Conservation (phyloP, 768 basidiomycete species). For the Leccinum barrowsii region DNA sequence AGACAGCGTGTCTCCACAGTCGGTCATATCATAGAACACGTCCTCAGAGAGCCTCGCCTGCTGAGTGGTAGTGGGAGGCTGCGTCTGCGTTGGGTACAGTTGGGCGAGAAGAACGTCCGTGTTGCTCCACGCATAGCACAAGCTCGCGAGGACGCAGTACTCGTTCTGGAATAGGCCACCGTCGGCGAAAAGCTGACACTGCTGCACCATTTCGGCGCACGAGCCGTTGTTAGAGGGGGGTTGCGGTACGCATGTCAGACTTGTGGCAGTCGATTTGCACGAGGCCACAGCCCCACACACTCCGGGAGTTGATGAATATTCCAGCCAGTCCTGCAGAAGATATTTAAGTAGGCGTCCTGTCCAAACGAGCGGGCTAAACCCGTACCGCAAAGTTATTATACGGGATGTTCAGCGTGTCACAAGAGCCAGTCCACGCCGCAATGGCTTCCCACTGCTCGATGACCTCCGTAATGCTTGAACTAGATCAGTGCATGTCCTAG, state of each 20-base stretch:
- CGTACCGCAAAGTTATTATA: constrained; percentile 20
- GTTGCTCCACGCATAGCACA: constrained; percentile 23
- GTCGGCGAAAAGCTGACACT: constrained; percentile 20
- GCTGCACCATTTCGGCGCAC: constrained; percentile 12
- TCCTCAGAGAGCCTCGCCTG: constrained; percentile 14
- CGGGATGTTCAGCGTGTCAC: constrained; percentile 21
- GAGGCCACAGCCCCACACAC: constrained; percentile 16
- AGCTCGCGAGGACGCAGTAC: constrained; percentile 21
- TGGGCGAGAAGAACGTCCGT: constrained; percentile 17
- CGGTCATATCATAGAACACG: constrained; percentile 21
- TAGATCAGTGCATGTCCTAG: not conserved
- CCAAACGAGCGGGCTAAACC: not conserved
- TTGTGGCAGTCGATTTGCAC: constrained; percentile 5
- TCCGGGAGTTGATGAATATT: constrained; percentile 19
- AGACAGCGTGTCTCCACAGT: constrained; percentile 15
- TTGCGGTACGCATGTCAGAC: constrained; percentile 18
- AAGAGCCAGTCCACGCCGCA: constrained; percentile 23
- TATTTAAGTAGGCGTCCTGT: not conserved
- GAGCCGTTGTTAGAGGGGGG: constrained; percentile 22
- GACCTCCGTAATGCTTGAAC: constrained; percentile 5
- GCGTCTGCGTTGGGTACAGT: constrained; percentile 9
- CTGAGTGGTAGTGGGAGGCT: constrained; percentile 9
- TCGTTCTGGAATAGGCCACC: constrained; percentile 25
- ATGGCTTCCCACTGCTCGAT: constrained; percentile 15
- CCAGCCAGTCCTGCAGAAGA: constrained; percentile 21